phyloP scores from a whole-genome alignment of 2,329 filamentous ascomycete genomes.

The Grosmannia serpens region DNA sequence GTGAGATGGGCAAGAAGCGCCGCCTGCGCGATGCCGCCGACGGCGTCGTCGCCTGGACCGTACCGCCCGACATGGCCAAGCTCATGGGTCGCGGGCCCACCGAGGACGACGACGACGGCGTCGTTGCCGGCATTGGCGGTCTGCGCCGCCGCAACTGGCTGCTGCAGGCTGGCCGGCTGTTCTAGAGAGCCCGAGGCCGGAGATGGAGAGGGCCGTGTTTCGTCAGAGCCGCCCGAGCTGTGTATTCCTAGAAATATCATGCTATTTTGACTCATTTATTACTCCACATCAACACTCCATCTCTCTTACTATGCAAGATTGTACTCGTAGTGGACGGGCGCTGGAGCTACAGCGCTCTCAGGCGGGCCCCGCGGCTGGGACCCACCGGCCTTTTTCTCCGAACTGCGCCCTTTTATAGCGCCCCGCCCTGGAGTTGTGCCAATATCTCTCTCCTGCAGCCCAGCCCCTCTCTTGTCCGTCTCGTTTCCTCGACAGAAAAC shows the following conservation, averaged over 20 bases:
- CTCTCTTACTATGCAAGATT: too few relatives aligned
- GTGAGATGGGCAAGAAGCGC: conserved; percentile 60
- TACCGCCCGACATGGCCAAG: conserved; percentile 25
- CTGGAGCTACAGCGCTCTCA: too few relatives aligned
- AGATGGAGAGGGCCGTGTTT: neutral
- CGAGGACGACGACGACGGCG: neutral
- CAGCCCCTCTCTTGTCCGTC: neutral
- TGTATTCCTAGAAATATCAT: neutral
- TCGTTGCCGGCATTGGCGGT: neutral
- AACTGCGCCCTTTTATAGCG: too few relatives aligned
- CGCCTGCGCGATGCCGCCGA: conserved; percentile 50
- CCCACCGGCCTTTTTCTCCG: too few relatives aligned
- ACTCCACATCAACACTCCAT: too few relatives aligned
- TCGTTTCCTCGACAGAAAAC: neutral
- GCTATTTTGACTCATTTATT: too few relatives aligned
- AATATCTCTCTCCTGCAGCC: neutral
- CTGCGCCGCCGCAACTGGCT: neutral
- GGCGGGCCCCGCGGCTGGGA: too few relatives aligned
- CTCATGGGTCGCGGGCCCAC: neutral
- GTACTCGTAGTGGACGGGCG: too few relatives aligned
- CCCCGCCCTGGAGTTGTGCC: neutral
- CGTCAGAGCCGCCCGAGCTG: neutral
- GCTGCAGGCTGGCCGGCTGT: neutral
- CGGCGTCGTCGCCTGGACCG: conserved; percentile 54
- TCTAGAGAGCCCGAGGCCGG: neutral